These are phyloP conservation scores for Peziza echinospora DNA, from an alignment of 495 filamentous ascomycete genomes.

Conservation along the genomic window DNA sequence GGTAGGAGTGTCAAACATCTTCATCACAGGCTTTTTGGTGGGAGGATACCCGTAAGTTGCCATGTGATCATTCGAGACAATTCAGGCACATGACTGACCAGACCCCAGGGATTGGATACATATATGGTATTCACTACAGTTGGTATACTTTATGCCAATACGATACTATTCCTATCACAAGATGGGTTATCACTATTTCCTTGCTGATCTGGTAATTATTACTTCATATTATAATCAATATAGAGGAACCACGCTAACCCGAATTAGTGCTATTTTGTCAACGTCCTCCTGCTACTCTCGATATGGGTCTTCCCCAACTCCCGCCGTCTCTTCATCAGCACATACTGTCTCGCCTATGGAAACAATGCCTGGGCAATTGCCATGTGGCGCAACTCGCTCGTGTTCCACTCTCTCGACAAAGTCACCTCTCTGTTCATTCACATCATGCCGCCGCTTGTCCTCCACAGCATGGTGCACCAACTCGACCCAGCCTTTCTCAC, in stretches of 20 bases:
- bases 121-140: conserved; percentile 69
- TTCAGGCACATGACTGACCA: neutral
- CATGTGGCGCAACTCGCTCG: conserved; percentile 97
- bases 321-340: conserved; percentile 78
- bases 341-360: conserved; percentile 78
- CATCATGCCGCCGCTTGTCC: conserved; percentile 86
- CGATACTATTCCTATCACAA: conserved; percentile 76
- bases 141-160: conserved; percentile 89
- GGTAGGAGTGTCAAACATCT: conserved; percentile 85
- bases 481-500: conserved; percentile 40
- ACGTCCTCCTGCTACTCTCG: conserved; percentile 57
- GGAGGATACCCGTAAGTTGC: conserved; percentile 42
- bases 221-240: neutral
- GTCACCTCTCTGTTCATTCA: conserved; percentile 69
- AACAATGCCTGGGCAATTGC: conserved; percentile 97
- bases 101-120: conserved; percentile 47
- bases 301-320: conserved; percentile 84
- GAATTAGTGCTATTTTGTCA: conserved; percentile 99
- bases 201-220: conserved; percentile 28
- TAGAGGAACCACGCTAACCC: conserved; percentile 24
- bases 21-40: conserved; percentile 84
- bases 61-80: neutral
- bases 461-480: conserved; percentile 82
- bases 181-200: conserved; percentile 86
- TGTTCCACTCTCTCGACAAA: conserved; percentile 96